These are phyloP conservation scores for Fraxinus excelsior DNA, from an alignment of 257 asterid genomes.

Conservation along the genomic window DNA sequence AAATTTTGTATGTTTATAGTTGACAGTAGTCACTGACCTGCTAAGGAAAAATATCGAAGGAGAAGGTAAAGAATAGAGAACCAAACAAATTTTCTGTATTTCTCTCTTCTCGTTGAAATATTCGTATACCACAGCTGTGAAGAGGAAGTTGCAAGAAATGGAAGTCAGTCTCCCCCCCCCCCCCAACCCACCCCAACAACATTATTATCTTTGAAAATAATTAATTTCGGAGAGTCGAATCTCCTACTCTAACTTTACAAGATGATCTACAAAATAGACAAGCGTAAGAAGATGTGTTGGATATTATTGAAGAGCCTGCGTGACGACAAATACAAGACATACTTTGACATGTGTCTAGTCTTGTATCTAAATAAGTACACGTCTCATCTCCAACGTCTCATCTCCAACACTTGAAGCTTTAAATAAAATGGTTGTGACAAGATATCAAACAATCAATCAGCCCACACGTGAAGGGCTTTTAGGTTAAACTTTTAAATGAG, in stretches of 20 bases:
- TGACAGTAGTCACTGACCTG: slow-evolving; percentile 33
- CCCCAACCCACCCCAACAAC: slow-evolving; percentile 26
- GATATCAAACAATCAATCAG: too few species aligned
- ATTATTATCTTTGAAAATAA: neutral
- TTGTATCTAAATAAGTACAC: neutral
- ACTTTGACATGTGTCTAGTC: neutral
- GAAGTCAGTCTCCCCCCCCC: slow-evolving; percentile 45
- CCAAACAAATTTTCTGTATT: slow-evolving; percentile 30
- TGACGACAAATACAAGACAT: neutral
- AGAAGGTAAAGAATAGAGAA: slow-evolving; percentile 24
- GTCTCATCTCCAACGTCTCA: too few species aligned
- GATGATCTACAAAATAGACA: neutral
- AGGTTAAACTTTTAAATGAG: neutral
- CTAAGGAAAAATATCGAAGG: slow-evolving; percentile 30
- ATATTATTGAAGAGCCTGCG: neutral
- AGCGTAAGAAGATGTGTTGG: neutral
- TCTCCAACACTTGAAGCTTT: neutral
- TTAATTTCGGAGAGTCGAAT: neutral
- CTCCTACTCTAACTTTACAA: neutral
- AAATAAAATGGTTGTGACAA: too few species aligned
- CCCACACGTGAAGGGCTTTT: neutral
- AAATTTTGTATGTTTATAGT: slow-evolving; percentile 27
- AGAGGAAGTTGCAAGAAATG: slow-evolving; percentile 65
- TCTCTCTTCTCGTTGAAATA: slow-evolving; percentile 22
- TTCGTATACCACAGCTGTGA: slow-evolving; percentile 33